Conservation (phyloP, 2,329 filamentous ascomycete genomes). For the Alternaria angustiovoidea region DNA sequence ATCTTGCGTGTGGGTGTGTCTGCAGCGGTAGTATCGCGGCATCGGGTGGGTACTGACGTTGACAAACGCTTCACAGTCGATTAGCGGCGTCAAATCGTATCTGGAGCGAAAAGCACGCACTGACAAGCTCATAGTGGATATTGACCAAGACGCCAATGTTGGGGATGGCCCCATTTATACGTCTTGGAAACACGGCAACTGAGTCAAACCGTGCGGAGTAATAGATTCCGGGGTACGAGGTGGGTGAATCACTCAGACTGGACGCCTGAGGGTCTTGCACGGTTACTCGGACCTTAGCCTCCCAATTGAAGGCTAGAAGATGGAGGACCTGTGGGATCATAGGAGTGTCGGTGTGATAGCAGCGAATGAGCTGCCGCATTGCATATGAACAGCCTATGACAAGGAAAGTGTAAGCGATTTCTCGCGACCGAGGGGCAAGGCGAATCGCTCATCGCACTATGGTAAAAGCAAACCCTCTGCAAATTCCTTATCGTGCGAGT, state of each 20-base stretch:
- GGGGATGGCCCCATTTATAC: conserved; percentile 16
- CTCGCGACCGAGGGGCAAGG: background rate
- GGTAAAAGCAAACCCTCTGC: background rate
- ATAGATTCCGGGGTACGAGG: conserved; percentile 1
- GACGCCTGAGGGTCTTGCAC: background rate
- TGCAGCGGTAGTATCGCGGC: background rate
- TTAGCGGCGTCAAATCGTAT: background rate
- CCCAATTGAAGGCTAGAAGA: background rate
- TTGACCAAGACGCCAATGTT: conserved; percentile 16
- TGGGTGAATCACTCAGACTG: background rate
- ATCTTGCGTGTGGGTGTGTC: background rate
- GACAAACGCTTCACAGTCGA: background rate
- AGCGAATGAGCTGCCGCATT: background rate
- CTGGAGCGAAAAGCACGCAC: background rate
- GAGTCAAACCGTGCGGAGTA: conserved; percentile 6
- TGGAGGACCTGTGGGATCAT: background rate
- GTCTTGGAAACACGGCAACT: conserved; percentile 1
- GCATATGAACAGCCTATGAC: background rate
- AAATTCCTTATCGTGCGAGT: background rate
- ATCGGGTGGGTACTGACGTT: background rate
- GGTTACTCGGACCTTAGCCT: background rate
- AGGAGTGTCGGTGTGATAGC: background rate
- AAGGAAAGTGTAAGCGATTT: background rate
- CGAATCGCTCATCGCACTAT: background rate
- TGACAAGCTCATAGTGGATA: conserved; percentile 2